Evolutionary conservation across 2,329 filamentous ascomycete genomes (phyloP).

Genomic region (Cladosporium sphaerospermum): DNA sequence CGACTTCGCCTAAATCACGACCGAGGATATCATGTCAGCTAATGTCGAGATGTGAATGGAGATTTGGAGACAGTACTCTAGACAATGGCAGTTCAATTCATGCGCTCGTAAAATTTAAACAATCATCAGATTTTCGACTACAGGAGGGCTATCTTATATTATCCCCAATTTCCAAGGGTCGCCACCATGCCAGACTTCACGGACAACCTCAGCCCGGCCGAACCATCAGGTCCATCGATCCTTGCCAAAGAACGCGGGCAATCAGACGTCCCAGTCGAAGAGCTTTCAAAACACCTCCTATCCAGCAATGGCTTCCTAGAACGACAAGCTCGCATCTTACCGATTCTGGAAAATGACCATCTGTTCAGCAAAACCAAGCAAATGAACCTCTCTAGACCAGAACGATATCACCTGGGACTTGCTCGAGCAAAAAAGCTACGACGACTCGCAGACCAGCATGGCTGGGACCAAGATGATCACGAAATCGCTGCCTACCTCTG

Average conservation of each 20-base stretch:
- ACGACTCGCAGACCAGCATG: constrained; percentile 39
- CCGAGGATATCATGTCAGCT: constrained; percentile 6
- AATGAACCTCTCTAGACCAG: constrained; percentile 46
- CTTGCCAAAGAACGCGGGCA: constrained; percentile 40
- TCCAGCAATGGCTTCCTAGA: constrained; percentile 43
- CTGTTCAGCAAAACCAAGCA: constrained; percentile 47
- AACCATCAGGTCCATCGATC: constrained; percentile 40
- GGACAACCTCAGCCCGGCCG: constrained; percentile 41
- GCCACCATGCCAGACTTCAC: constrained; percentile 44
- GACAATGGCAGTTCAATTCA: too few species aligned
- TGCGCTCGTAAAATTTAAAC: too few species aligned
- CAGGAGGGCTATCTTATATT: too few species aligned
- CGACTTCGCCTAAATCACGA: constrained; percentile 2
- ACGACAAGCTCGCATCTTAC: constrained; percentile 42
- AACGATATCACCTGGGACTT: constrained; percentile 48
- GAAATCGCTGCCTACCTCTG: constrained; percentile 48
- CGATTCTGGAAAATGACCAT: constrained; percentile 41
- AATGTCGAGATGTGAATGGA: too few species aligned
- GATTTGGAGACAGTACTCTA: too few species aligned
- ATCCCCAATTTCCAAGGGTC: too few species aligned
- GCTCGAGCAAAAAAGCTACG: constrained; percentile 47
- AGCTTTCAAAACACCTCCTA: constrained; percentile 43
- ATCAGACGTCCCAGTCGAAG: constrained; percentile 39
- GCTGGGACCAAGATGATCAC: constrained; percentile 46
- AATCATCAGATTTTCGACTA: too few species aligned